Percentiles rank a stretch among this genome's conserved stretches.
Conservation (phyloP, 257 asterid genomes). For the Echium plantagineum region DNA sequence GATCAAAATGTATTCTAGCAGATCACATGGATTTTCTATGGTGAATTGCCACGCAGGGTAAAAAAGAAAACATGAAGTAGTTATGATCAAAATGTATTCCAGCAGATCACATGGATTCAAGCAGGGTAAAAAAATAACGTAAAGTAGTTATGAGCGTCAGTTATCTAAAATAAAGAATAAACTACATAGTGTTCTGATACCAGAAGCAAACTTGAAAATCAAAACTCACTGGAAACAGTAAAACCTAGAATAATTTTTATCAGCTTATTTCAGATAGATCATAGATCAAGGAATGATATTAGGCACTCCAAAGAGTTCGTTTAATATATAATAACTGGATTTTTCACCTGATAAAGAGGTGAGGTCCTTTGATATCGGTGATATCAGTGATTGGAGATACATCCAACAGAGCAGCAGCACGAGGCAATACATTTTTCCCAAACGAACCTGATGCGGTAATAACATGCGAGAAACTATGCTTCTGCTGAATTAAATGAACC, state of each 20-base stretch:
- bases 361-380: conserved; percentile 48
- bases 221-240: too few relatives aligned
- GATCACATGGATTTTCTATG: neutral
- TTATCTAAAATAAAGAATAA: too few relatives aligned
- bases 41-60: too few relatives aligned
- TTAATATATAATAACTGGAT: neutral
- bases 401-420: conserved; percentile 92
- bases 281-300: neutral
- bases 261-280: too few relatives aligned
- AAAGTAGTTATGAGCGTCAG: too few relatives aligned
- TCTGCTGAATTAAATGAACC: conserved; percentile 62
- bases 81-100: neutral
- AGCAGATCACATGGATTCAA: neutral
- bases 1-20: neutral
- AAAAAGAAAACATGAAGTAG: too few relatives aligned
- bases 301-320: neutral
- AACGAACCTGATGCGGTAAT: conserved; percentile 77
- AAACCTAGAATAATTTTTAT: too few relatives aligned
- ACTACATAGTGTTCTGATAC: too few relatives aligned
- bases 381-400: conserved; percentile 94
- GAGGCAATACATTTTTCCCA: conserved; percentile 88
- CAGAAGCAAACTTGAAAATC: too few relatives aligned
- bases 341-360: conserved; percentile 71
- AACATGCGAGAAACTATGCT: conserved; percentile 70
- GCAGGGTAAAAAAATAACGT: too few relatives aligned